phyloP scores from a whole-genome alignment of 2,329 filamentous ascomycete species.

The Aaosphaeria arxii region DNA sequence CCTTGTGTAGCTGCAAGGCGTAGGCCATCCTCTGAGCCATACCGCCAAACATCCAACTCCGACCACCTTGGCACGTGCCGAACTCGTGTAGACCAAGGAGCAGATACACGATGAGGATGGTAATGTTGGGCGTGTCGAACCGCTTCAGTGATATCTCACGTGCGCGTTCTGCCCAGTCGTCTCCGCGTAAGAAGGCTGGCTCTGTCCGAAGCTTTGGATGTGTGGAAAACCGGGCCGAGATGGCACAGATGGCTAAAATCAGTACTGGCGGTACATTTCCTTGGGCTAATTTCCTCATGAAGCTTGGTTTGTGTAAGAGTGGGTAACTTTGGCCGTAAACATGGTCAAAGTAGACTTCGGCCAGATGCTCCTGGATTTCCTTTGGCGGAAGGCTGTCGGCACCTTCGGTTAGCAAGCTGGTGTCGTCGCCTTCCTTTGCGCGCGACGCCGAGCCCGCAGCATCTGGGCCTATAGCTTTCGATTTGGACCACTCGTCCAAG shows the following conservation, averaged over 20 bases:
- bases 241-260: conserved; percentile 88
- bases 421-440: conserved; percentile 63
- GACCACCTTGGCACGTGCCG: conserved; percentile 90
- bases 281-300: conserved; percentile 81
- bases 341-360: conserved; percentile 93
- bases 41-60: conserved; percentile 93
- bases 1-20: conserved; percentile 87
- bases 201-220: conserved; percentile 76
- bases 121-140: conserved; percentile 95
- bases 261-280: conserved; percentile 84
- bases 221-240: conserved; percentile 91
- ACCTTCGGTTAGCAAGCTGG: conserved; percentile 75
- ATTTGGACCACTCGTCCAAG: conserved; percentile 75
- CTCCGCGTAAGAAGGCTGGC: conserved; percentile 81
- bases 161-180: conserved; percentile 86
- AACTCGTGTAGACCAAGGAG: conserved; percentile 92
- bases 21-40: conserved; percentile 97
- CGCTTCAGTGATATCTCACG: conserved; percentile 80
- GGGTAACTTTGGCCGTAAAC: conserved; percentile 95
- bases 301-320: conserved; percentile 92
- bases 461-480: conserved; percentile 49
- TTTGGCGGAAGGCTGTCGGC: conserved; percentile 76
- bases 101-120: conserved; percentile 85
- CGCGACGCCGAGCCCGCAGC: conserved; percentile 49
- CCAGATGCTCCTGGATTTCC: conserved; percentile 88